Base-by-base conservation (phyloP, 192 early-diverging fungal genomes). In the Coemansia sp. region DNA sequence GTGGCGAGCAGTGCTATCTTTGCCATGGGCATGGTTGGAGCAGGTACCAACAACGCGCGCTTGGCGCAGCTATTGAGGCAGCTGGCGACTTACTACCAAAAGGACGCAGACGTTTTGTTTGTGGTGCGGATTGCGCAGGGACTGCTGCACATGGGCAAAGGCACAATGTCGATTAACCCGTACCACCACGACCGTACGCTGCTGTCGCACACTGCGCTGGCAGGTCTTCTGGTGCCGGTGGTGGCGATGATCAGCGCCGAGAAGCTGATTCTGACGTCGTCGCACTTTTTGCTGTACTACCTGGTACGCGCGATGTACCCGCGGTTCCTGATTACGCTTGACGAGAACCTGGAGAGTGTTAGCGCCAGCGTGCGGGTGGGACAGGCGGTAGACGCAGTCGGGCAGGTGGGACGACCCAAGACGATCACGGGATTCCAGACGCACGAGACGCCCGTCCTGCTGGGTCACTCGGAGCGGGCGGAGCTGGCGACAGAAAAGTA, bases 351-450 rank as follows among this genome's bases (percentile, higher is more conserved):
- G n/a, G 90, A 97, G 71, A 87, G 74, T 39, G 68, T 97, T 53
- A 85, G 91, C 16, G 93, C 92, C 41, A 92, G 92, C 41, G 96
- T 97, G 36, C 96, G 97, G 68, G 98, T 99, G 9, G 98, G 98
- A 41, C 95, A 98, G 81, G 97, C 98, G 27, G 97, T 99, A n/a
- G 98, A 99, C 85, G 94, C 94, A 0, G 98, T 99, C 24, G 98
- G 98, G 39, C 97, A 99, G 80, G 98, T 97, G 1, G 98, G 98
- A 24, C 85, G 93, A 64, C 97, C 97, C 66, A 99, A 99, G 85
- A 98, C 96, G 2, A 98, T 99, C 74, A 98, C 97, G 6, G 98
- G 98, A 24, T 99, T 98, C 91, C 97, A 98, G 83, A 95, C 97
- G 46, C 95, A 99, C 79, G 90, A 94, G 33, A 98, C 98, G 41